Evolutionary conservation across 345 rosid genomes (phyloP).

Genomic region (Cardamine resedifolia): DNA sequence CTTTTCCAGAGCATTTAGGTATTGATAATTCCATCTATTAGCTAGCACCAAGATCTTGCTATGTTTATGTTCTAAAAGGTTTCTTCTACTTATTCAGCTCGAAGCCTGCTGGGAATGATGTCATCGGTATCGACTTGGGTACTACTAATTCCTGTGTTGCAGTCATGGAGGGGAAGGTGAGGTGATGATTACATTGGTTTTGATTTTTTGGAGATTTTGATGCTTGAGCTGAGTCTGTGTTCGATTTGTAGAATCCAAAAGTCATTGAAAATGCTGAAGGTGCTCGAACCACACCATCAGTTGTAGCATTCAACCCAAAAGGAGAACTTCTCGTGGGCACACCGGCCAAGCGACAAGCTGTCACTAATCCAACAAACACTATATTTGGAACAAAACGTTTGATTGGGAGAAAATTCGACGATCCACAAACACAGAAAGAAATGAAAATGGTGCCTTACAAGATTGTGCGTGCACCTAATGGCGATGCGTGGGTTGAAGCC

Average conservation of each 20-base stretch:
- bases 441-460: constrained; percentile 90
- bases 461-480: constrained; percentile 85
- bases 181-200: neutral
- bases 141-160: constrained; percentile 97
- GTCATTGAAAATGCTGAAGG: constrained; percentile 95
- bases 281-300: constrained; percentile 90
- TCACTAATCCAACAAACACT: constrained; percentile 83
- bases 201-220: neutral
- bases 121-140: constrained; percentile 95
- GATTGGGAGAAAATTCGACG: constrained; percentile 77
- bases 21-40: constrained; percentile 17
- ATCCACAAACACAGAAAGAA: constrained; percentile 77
- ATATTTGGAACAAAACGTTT: constrained; percentile 76
- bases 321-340: constrained; percentile 83
- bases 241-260: constrained; percentile 58
- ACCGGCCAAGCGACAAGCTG: constrained; percentile 95
- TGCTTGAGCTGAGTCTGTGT: neutral
- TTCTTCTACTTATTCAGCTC: constrained; percentile 45
- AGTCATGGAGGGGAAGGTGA: constrained; percentile 98
- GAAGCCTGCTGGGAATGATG: constrained; percentile 80
- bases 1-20: constrained; percentile 81
- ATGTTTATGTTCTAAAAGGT: neutral
- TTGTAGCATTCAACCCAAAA: constrained; percentile 75
- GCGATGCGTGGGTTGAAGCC: constrained; percentile 94
- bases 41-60: neutral